Conservation (phyloP, 2,329 filamentous ascomycete species). For the Phaeosphaeriaceae sp. region DNA sequence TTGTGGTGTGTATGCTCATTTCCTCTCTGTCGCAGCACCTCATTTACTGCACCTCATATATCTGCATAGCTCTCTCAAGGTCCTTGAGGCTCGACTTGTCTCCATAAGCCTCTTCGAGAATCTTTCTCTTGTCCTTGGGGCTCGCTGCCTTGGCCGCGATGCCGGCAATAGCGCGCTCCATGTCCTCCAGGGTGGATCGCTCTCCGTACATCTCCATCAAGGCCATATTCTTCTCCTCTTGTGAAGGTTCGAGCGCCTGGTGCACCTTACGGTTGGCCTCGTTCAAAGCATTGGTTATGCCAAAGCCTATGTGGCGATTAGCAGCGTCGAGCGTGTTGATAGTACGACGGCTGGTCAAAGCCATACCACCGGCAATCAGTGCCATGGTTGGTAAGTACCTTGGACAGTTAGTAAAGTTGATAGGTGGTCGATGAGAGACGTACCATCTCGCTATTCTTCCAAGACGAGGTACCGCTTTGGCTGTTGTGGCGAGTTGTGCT, state of each 20-base stretch:
- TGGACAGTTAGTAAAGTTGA: constrained; percentile 6
- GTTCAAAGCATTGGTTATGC: constrained; percentile 38
- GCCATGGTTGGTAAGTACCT: constrained; percentile 47
- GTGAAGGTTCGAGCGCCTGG: constrained; percentile 27
- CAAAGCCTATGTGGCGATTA: constrained; percentile 43
- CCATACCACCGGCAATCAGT: constrained; percentile 39
- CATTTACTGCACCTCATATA: constrained; percentile 51
- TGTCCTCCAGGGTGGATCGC: constrained; percentile 42
- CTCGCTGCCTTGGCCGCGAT: constrained; percentile 35
- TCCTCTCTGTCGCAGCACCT: constrained; percentile 9
- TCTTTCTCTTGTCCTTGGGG: constrained; percentile 45
- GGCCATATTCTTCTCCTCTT: constrained; percentile 39
- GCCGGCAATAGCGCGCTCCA: constrained; percentile 39
- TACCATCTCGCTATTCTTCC: constrained; percentile 44
- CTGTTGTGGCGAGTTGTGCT: constrained; percentile 30
- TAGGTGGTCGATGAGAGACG: background rate
- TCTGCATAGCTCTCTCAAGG: constrained; percentile 53
- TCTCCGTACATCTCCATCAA: constrained; percentile 42
- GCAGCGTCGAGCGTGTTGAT: constrained; percentile 37
- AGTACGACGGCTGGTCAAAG: constrained; percentile 28
- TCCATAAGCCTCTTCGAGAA: constrained; percentile 57
- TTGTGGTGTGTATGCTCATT: background rate
- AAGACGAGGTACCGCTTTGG: constrained; percentile 37
- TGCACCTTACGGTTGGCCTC: constrained; percentile 41
- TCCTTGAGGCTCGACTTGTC: constrained; percentile 53